These are phyloP conservation scores for Plenodomus biglobosus DNA, from an alignment of 2,329 filamentous ascomycete species.

Conservation along the genomic window DNA sequence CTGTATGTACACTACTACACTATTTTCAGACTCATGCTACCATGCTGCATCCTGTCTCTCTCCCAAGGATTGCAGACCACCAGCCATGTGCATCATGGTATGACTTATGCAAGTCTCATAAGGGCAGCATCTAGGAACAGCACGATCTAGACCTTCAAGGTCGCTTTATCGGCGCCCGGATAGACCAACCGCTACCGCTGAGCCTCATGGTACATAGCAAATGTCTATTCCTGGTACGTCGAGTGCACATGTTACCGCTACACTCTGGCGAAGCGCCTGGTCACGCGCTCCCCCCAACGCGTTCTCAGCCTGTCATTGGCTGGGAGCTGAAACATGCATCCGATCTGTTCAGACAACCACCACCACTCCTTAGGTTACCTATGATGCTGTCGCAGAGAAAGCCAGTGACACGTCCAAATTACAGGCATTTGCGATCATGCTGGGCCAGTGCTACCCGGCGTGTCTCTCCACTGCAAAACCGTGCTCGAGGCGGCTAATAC, in stretches of 20 bases:
- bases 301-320: slow-evolving; percentile 26
- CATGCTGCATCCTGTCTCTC: too few species aligned
- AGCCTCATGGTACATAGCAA: slow-evolving; percentile 13
- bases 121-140: background rate
- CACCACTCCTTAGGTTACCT: slow-evolving; percentile 34
- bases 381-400: slow-evolving; percentile 13
- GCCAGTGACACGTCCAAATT: slow-evolving; percentile 28
- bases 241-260: slow-evolving; percentile 6
- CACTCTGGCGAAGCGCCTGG: slow-evolving; percentile 25
- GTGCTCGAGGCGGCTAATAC: slow-evolving; percentile 42
- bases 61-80: too few species aligned
- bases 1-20: too few species aligned
- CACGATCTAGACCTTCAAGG: background rate
- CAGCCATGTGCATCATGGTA: too few species aligned
- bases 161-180: background rate
- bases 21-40: too few species aligned
- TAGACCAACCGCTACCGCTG: slow-evolving; percentile 3
- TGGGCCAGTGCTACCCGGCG: slow-evolving; percentile 35
- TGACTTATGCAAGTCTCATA: too few species aligned
- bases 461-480: slow-evolving; percentile 40
- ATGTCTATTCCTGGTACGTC: slow-evolving; percentile 10
- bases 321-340: slow-evolving; percentile 28
- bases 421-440: slow-evolving; percentile 25
- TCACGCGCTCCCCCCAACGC: slow-evolving; percentile 7
- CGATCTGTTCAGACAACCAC: slow-evolving; percentile 19